Evolutionary conservation across 176 grass and related monocot species (phyloP), one percentile per base, ranked within the genome.

Genomic region (Leersia perrieri): DNA sequence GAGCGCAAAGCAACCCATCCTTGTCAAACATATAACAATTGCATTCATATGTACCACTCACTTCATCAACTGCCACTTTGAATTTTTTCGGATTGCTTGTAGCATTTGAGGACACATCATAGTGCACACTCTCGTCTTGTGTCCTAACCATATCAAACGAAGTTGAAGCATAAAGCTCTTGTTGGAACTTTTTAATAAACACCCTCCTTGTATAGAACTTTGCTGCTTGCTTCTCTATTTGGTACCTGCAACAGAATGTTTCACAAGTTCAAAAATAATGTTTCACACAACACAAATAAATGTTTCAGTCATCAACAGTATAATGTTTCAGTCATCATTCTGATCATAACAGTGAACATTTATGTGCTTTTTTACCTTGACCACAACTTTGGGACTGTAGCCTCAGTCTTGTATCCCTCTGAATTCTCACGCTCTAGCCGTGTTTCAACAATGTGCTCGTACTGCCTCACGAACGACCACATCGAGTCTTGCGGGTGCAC

Each of bases 311-410:
- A 3, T 3, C 5, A 3, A 35, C 34, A 35, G 34, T 35, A 5
- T 35, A 3, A 35, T 35, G 34, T 35, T 35, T 35, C 3, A 35
- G 5, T 5, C 34, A 35, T 18, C 20, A 26, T 26, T 0, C 9
- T 5, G 25, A 1, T 68, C 38, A 34, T 10, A 63, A 1, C 60
- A n/a, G 12, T n/a, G n/a, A n/a, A n/a, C 5, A n/a, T 35, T 35
- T 35, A 3, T 35, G 34, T 35, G 34, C n/a, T n/a, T 3, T 3
- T 41, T 3, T 8, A 70, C 18, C 1, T 30, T 4, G 60, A 63
- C 60, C 60, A 30, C 5, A 63, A 1, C 0, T 0, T 0, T 0
- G 4, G 11, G 4, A 14, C 12, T 29, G 11, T 2, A 29, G 7
- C 42, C 42, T 27, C 26, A 11, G 6, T 1, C 16, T 27, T 27